Conservation (phyloP, 371 early-diverging fungal genomes). For the Mucor piriformis region DNA sequence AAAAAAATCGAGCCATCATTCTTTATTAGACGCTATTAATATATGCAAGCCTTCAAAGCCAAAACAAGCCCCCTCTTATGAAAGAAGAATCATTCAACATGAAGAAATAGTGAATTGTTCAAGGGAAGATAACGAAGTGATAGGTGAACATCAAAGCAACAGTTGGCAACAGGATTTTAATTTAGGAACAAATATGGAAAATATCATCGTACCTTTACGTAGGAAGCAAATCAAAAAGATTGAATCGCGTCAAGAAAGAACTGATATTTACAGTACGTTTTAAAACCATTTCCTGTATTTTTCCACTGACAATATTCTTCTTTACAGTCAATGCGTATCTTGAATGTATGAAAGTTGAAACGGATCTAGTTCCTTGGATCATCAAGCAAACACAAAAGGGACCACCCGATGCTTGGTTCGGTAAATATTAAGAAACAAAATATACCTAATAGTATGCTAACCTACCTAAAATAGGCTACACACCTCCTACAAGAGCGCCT, state of each 20-base stretch:
- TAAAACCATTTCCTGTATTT: neutral
- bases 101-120: neutral
- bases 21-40: constrained; percentile 24
- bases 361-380: constrained; percentile 24
- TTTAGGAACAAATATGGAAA: neutral
- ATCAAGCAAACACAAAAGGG: constrained; percentile 32
- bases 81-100: constrained; percentile 8
- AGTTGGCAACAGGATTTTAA: neutral
- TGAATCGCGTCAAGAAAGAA: constrained; percentile 25
- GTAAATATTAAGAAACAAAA: no score
- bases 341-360: constrained; percentile 24
- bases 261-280: constrained; percentile 23
- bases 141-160: constrained; percentile 3
- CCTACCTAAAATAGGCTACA: constrained; percentile 8
- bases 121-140: constrained; percentile 7
- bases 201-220: constrained; percentile 10
- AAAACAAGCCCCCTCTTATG: constrained; percentile 21
- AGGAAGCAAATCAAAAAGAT: constrained; percentile 28
- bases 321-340: constrained; percentile 21
- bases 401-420: constrained; percentile 34
- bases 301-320: neutral
- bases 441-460: no score
- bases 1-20: constrained; percentile 23
- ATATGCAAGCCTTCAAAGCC: constrained; percentile 15
- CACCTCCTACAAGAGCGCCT: constrained; percentile 20